phyloP scores from a whole-genome alignment of 2,329 filamentous ascomycete species.

The Sarocladium oryzae region DNA sequence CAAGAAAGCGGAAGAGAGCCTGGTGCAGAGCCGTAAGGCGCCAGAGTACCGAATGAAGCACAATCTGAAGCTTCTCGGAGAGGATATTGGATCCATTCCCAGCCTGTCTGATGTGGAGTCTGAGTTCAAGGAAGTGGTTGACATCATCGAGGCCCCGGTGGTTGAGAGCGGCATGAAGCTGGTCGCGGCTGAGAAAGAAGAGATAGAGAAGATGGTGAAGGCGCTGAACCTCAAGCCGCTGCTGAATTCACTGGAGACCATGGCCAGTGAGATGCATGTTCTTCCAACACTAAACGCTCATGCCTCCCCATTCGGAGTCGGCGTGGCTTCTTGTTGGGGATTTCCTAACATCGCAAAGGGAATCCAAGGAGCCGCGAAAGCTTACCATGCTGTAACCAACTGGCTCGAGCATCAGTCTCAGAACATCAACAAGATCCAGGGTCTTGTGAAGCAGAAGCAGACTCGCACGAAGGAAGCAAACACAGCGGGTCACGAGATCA shows the following conservation, averaged over 20 bases:
- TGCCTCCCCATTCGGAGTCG: background rate
- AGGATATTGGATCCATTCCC: background rate
- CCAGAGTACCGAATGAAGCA: background rate
- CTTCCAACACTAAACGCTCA: background rate
- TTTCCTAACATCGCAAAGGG: background rate
- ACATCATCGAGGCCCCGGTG: too few species aligned
- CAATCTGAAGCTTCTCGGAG: background rate
- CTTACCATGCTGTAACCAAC: background rate
- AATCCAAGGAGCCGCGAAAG: background rate
- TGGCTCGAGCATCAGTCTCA: background rate
- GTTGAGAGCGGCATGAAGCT: background rate
- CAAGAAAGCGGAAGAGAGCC: background rate
- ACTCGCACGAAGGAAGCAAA: constrained; percentile 11
- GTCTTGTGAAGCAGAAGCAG: constrained; percentile 8
- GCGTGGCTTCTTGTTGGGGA: background rate
- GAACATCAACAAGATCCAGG: background rate
- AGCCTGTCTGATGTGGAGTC: background rate
- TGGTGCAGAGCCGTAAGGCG: background rate
- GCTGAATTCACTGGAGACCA: background rate
- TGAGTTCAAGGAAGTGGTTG: background rate
- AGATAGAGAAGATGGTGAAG: constrained; percentile 1
- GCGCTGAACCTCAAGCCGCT: background rate
- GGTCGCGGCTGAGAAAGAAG: background rate
- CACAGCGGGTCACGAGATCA: constrained; percentile 11
- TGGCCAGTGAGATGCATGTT: background rate